Evolutionary conservation across 2,329 filamentous ascomycete genomes (phyloP), one percentile per base, ranked within the genome.

Genomic region (Karstenula rhodostoma): DNA sequence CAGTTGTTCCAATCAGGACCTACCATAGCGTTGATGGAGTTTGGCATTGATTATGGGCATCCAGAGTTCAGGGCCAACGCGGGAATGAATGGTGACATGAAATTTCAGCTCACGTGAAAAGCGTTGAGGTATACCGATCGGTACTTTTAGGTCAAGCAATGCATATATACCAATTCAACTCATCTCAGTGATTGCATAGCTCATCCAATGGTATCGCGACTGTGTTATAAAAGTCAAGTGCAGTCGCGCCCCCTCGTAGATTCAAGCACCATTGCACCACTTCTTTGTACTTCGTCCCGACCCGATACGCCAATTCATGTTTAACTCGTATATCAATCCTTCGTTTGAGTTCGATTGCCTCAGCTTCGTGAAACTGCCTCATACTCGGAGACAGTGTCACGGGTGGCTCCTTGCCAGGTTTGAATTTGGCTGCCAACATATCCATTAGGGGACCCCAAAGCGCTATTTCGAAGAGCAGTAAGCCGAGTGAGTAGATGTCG

Each of bases 401-500:
- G 9, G 22, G 15, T 29, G 40, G 49, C 42, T 35, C 42, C 33
- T 52, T 54, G 15, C 43, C 50, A 29, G 57, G 48, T 4, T 13
- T 8, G 15, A 40, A 19, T n/a, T 53, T 58, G 4, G 29, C 49
- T 5, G 22, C 40, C 2, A 62, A 32, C n/a, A 59, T 44, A 32
- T 53, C 47, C 29, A 54, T 54, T 2, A 62, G 12, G 1, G 60
- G 60, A 2, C 27, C 35, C 63, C 63, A 65, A 17, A 61, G n/a
- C 4, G 57, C 63, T 17, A 65, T 59, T 22, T 65, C 63, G 7
- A 59, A 55, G 1, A 66, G 50, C 9, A 66, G 53, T n/a, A 66
- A 49, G n/a, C 63, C 63, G 8, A 66, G 55, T 4, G 56, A 58
- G 51, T 64, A 66, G 3, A 64, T 58, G 48, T 64, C 63, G 42